Evolutionary conservation across 1,284 basidiomycete genomes (phyloP).

Genomic region (Fistulinella staudtii): DNA sequence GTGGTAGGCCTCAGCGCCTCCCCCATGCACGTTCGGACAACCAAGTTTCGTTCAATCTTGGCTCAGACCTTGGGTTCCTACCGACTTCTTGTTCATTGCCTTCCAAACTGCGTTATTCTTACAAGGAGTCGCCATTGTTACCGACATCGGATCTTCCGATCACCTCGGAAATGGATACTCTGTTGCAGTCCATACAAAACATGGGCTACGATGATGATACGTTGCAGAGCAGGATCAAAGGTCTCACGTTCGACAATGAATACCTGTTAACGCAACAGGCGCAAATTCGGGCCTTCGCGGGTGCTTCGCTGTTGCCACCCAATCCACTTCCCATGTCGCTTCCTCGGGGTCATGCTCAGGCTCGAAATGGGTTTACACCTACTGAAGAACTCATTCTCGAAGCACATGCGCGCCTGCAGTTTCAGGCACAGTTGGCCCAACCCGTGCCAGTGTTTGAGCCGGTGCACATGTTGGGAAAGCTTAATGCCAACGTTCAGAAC

Average conservation of each 20-base stretch:
- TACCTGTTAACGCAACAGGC: constrained; percentile 19
- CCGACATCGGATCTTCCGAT: constrained; percentile 12
- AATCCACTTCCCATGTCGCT: constrained; percentile 7
- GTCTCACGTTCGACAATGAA: constrained; percentile 17
- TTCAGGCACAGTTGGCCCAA: constrained; percentile 12
- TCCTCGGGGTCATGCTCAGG: constrained; percentile 33
- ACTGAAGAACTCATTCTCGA: constrained; percentile 65
- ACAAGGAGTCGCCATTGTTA: constrained; percentile 14
- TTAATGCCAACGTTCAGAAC: constrained; percentile 3
- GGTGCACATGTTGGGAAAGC: constrained; percentile 3
- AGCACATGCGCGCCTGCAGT: constrained; percentile 40
- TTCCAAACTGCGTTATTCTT: constrained; percentile 15
- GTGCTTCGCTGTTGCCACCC: constrained; percentile 13
- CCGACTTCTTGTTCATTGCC: constrained; percentile 20
- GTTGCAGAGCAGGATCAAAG: constrained; percentile 11
- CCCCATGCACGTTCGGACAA: constrained; percentile 2
- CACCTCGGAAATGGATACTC: constrained; percentile 16
- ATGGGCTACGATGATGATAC: constrained; percentile 17
- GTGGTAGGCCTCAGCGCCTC: constrained; percentile 4
- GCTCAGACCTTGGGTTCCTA: constrained; percentile 4
- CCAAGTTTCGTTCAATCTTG: constrained; percentile 2
- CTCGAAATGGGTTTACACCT: constrained; percentile 59
- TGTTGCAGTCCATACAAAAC: constrained; percentile 28
- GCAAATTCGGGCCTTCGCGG: constrained; percentile 25
- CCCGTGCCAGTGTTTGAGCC: constrained; percentile 8